A percentile compares a stretch with the other conserved stretches of the same genome.
These are phyloP conservation scores for Fusarium brevicatenulatum DNA, from an alignment of 2,329 filamentous ascomycete species.

Conservation along the genomic window DNA sequence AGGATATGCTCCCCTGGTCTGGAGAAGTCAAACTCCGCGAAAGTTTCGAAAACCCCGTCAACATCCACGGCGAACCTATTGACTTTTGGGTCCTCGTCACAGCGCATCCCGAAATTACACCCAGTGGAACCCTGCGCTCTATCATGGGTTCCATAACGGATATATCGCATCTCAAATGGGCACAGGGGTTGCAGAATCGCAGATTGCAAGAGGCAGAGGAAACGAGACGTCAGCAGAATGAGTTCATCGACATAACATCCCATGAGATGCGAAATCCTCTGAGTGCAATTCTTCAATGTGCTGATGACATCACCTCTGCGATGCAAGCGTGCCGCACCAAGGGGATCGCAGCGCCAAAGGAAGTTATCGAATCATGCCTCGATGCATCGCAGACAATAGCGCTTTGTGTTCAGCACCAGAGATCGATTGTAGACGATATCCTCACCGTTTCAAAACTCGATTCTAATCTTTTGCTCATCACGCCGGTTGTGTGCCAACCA, in stretches of 20 bases:
- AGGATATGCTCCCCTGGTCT: slow-evolving; percentile 50
- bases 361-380: slow-evolving; percentile 66
- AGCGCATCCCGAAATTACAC: slow-evolving; percentile 48
- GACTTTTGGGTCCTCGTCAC: slow-evolving; percentile 57
- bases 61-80: slow-evolving; percentile 48
- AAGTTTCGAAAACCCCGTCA: background rate
- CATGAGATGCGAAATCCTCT: slow-evolving; percentile 79
- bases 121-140: slow-evolving; percentile 49
- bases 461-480: slow-evolving; percentile 75
- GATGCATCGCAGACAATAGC: slow-evolving; percentile 80
- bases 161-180: slow-evolving; percentile 57
- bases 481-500: slow-evolving; percentile 73
- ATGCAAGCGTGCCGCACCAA: slow-evolving; percentile 36
- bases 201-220: slow-evolving; percentile 52
- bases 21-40: slow-evolving; percentile 56
- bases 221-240: slow-evolving; percentile 61
- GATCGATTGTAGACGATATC: slow-evolving; percentile 77
- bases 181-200: slow-evolving; percentile 51
- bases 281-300: slow-evolving; percentile 76
- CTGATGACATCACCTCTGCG: slow-evolving; percentile 70
- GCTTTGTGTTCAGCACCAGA: slow-evolving; percentile 80
- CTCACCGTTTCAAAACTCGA: slow-evolving; percentile 79
- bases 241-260: slow-evolving; percentile 77
- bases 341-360: slow-evolving; percentile 1
- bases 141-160: slow-evolving; percentile 56